These are phyloP conservation scores for Aureobasidium uvarum DNA, from an alignment of 2,329 filamentous ascomycete genomes.

Conservation along the genomic window DNA sequence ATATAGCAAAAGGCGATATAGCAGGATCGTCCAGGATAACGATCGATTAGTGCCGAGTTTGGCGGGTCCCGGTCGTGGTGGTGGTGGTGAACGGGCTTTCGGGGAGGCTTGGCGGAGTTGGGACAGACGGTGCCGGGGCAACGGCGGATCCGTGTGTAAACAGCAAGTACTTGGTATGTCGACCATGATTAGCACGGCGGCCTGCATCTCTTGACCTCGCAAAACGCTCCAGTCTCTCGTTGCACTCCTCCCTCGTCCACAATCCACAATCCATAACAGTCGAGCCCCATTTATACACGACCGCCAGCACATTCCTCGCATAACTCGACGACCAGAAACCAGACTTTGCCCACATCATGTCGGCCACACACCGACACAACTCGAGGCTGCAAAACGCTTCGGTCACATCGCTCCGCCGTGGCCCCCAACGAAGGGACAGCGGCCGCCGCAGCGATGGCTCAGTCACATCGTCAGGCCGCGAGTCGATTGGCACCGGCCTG, in stretches of 20 bases:
- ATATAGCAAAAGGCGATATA: not conserved
- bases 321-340: slow-evolving; percentile 3
- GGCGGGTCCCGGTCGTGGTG: not conserved
- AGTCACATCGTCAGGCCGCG: slow-evolving; percentile 76
- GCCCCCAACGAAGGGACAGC: slow-evolving; percentile 54
- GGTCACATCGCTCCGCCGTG: slow-evolving; percentile 27
- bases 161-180: not conserved
- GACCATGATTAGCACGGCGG: not conserved
- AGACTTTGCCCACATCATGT: slow-evolving; percentile 6
- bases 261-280: slow-evolving; percentile 5
- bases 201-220: slow-evolving; percentile 14
- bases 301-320: slow-evolving; percentile 25
- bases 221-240: slow-evolving; percentile 38
- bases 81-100: not conserved
- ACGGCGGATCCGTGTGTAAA: slow-evolving; percentile 11
- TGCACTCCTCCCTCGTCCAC: slow-evolving; percentile 36
- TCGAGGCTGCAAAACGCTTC: slow-evolving; percentile 24
- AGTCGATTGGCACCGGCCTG: slow-evolving; percentile 77
- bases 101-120: slow-evolving; percentile 7
- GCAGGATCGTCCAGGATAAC: not conserved
- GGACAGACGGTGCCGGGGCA: not conserved
- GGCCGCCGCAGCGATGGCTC: slow-evolving; percentile 79
- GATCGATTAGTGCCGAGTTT: not conserved
- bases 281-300: slow-evolving; percentile 14
- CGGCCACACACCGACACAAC: slow-evolving; percentile 26